A percentile compares a stretch with the other conserved stretches of the same genome.
Evolutionary conservation across 2,329 filamentous ascomycete species (phyloP).

Genomic region (Penicillium freii): DNA sequence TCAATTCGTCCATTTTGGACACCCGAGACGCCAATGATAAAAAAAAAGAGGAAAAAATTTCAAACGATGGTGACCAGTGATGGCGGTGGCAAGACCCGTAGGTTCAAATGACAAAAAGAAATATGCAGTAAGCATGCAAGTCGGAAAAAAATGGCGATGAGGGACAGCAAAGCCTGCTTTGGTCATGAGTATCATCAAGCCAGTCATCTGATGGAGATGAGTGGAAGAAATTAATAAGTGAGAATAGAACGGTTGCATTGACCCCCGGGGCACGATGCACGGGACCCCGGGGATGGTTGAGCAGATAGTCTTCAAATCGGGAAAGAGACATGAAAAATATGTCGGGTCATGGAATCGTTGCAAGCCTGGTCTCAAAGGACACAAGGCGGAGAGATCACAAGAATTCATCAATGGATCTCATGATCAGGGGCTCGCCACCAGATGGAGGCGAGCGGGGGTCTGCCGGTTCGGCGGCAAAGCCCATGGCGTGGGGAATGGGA

Average conservation of each 20-base stretch:
- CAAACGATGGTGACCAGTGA: conserved; percentile 2
- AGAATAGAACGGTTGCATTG: conserved; percentile 12
- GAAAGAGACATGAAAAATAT: conserved; percentile 18
- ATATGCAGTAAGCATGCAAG: conserved; percentile 13
- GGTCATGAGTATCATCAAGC: conserved; percentile 38
- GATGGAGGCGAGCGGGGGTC: conserved; percentile 45
- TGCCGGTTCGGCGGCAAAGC: conserved; percentile 24
- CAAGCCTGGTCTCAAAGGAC: conserved; percentile 11
- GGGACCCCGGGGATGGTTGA: neutral
- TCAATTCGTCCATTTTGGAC: conserved; percentile 27
- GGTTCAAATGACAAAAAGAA: conserved; percentile 5
- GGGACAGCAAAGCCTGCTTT: conserved; percentile 45
- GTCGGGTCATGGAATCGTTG: conserved; percentile 34
- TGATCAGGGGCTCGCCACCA: conserved; percentile 40
- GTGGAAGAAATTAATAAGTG: conserved; percentile 20
- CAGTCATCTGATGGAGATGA: conserved; percentile 17
- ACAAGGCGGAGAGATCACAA: conserved; percentile 32
- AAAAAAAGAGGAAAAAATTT: conserved; percentile 8
- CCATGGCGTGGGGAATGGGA: conserved; percentile 10
- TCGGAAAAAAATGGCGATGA: conserved; percentile 20
- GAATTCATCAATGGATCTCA: conserved; percentile 49
- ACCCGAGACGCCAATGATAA: conserved; percentile 28
- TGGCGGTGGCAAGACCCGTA: neutral
- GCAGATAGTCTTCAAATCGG: conserved; percentile 16
- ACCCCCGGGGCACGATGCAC: neutral